phyloP scores from a whole-genome alignment of 306 rosid genomes.

The Citrullus amarus region DNA sequence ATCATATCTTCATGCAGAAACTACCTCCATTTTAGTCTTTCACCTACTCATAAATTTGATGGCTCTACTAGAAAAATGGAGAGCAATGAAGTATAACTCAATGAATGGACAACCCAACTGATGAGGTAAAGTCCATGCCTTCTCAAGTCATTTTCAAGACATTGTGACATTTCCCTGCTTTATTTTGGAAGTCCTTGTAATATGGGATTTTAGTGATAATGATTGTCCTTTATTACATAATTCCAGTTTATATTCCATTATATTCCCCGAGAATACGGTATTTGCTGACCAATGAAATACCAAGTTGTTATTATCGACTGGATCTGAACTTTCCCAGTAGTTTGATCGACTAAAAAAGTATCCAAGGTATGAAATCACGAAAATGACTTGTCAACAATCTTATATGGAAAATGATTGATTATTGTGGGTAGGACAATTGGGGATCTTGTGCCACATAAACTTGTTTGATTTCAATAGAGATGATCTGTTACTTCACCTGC shows the following conservation, averaged over 20 bases:
- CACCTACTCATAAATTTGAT: background rate
- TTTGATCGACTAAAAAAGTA: background rate
- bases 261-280: background rate
- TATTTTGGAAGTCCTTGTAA: background rate
- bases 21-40: background rate
- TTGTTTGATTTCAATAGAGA: conserved; percentile 43
- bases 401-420: conserved; percentile 10
- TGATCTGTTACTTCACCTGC: conserved; percentile 57
- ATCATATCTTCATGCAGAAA: background rate
- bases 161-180: background rate
- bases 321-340: background rate
- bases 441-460: conserved; percentile 36
- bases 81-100: background rate
- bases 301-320: background rate
- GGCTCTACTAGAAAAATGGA: background rate
- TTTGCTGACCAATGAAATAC: background rate
- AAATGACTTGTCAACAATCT: conserved; percentile 17
- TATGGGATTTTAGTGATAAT: background rate
- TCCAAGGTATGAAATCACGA: background rate
- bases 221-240: background rate
- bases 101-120: conserved; percentile 4
- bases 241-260: background rate
- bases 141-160: conserved; percentile 1
- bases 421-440: conserved; percentile 31
- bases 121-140: background rate